Percentiles rank a stretch among this genome's conserved stretches.
These are phyloP conservation scores for Komagataella mondaviorum DNA, from an alignment of 805 yeast species.

Conservation along the genomic window DNA sequence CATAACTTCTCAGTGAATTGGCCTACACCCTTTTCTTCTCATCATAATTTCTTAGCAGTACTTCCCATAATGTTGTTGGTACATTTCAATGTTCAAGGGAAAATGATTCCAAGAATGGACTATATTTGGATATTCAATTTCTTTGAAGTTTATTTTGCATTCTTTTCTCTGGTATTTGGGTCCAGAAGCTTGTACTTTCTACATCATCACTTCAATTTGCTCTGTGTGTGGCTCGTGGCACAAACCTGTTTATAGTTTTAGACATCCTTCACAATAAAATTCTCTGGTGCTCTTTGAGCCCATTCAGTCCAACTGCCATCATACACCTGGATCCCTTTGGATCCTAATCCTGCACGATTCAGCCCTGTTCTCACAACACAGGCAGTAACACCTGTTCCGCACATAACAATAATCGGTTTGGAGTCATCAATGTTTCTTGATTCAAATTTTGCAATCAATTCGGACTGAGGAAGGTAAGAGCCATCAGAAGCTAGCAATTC, in stretches of 20 bases:
- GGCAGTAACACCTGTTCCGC: constrained; percentile 97
- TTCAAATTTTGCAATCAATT: constrained; percentile 30
- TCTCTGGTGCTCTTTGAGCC: constrained; percentile 59
- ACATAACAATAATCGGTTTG: constrained; percentile 72
- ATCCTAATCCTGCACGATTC: constrained; percentile 33
- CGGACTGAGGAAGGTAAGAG: background rate
- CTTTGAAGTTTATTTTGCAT: constrained; percentile 35
- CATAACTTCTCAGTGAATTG: constrained; percentile 68
- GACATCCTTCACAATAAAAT: constrained; percentile 31
- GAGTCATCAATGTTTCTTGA: constrained; percentile 22
- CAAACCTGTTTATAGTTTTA: constrained; percentile 17
- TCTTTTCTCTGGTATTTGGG: constrained; percentile 62
- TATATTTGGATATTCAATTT: constrained; percentile 17
- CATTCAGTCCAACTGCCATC: constrained; percentile 92
- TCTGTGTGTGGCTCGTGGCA: constrained; percentile 41
- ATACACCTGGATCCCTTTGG: constrained; percentile 39
- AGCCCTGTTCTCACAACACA: constrained; percentile 72
- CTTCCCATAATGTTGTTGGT: constrained; percentile 55
- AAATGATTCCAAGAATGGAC: constrained; percentile 25
- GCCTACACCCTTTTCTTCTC: constrained; percentile 78
- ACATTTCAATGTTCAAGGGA: constrained; percentile 38
- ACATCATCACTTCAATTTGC: constrained; percentile 59
- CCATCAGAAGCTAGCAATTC: constrained; percentile 32
- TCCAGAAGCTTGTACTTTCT: constrained; percentile 75
- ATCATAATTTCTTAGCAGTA: constrained; percentile 70